Evolutionary conservation across 192 early-diverging fungal species (phyloP).

Genomic region (Entomortierella beljakovae): DNA sequence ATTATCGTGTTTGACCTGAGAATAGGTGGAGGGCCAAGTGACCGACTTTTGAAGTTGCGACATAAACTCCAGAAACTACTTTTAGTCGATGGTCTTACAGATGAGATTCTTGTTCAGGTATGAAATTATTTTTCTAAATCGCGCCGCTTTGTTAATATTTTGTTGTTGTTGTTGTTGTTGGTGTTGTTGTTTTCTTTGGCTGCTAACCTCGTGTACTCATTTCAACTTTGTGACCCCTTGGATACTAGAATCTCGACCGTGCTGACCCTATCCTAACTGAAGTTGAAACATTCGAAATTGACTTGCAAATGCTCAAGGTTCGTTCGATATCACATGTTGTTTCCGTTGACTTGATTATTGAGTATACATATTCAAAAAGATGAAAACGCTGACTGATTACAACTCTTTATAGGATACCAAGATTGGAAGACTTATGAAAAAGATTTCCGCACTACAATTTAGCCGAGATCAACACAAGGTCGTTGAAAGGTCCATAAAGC

Average conservation of each 20-base stretch:
- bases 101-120: conserved; percentile 44
- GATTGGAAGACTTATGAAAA: conserved; percentile 58
- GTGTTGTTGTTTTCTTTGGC: background rate
- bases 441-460: conserved; percentile 45
- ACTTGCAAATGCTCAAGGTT: conserved; percentile 55
- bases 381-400: background rate
- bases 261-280: conserved; percentile 50
- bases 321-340: background rate
- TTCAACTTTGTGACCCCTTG: background rate
- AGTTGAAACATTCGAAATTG: conserved; percentile 53
- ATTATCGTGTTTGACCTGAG: background rate
- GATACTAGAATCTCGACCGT: conserved; percentile 34
- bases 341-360: background rate
- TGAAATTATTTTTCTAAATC: too few species aligned
- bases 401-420: conserved; percentile 50
- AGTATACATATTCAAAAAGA: too few species aligned
- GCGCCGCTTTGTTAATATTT: too few species aligned
- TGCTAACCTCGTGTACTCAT: background rate
- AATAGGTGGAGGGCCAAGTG: conserved; percentile 42
- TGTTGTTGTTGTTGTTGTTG: background rate
- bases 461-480: conserved; percentile 42
- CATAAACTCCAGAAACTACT: conserved; percentile 57
- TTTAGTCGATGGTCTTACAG: conserved; percentile 42
- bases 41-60: conserved; percentile 44
- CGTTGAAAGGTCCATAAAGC: conserved; percentile 40